Base-by-base conservation (phyloP, 805 yeast genomes). In the Saturnispora halmiae region DNA sequence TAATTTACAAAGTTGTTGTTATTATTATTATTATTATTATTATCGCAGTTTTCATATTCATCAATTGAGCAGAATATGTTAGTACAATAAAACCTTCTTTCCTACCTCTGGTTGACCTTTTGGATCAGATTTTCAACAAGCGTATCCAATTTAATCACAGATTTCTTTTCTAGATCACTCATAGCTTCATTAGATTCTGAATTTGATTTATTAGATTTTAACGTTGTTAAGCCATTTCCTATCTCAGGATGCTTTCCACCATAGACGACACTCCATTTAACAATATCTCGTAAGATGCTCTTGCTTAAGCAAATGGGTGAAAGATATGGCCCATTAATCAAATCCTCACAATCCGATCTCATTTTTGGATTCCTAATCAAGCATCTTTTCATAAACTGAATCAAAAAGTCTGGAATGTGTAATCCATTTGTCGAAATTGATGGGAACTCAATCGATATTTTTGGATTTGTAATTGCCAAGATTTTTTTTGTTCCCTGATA, bases 381-480 rank as follows among this genome's bases (percentile, higher is more conserved):
- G 56, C 96, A 90, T 16, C 72, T 69, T 46, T 75, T 68, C 63
- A 90, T 82, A 25, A 83, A 65, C 37, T 79, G 85, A 24, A 85
- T 69, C 1, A 81, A 78, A 16, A 53, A 41, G 4, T 59, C 57
- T 41, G 54, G 52, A 7, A 59, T 52, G 31, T 45, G 51, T 2
- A 46, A 22, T 7, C 51, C 54, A 42, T 46, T 42, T 19, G 6
- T 34, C 14, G 60, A 63, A 20, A 15, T 5, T 5, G 67, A 70
- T 1, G 94, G 82, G 55, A 73, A 87, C 27, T 63, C 61, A 11
- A 87, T 77, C 49, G 75, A 75, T 19, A 84, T 75, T 46, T 80
- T 79, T 0, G 94, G 92, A 55, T 85, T 82, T 73, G 83, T 83
- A 29, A 86, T 90, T 2, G 95, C 95, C 55, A 79, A 65, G 29